Percentiles rank a stretch among this genome's conserved stretches.
phyloP scores from a whole-genome alignment of 805 yeast species.

The Saccharomycopsis capsularis region DNA sequence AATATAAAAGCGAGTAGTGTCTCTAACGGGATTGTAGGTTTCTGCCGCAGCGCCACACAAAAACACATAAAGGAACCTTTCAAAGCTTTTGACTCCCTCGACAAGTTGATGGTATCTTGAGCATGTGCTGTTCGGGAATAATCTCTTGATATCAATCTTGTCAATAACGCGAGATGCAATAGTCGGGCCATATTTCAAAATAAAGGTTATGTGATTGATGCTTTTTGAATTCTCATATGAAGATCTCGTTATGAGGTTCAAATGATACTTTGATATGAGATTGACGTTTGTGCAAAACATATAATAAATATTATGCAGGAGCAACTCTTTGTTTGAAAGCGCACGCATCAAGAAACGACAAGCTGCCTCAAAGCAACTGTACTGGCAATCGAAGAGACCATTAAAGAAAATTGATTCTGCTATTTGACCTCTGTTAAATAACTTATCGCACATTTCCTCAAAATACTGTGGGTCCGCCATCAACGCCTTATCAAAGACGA shows the following conservation, averaged over 20 bases:
- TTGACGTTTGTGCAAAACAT: neutral
- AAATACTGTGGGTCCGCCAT: neutral
- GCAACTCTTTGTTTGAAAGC: neutral
- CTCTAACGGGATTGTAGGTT: slow-evolving; percentile 4
- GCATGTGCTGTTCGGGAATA: neutral
- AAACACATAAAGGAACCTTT: slow-evolving; percentile 3
- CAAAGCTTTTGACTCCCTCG: neutral
- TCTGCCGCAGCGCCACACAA: slow-evolving; percentile 9
- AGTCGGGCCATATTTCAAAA: neutral
- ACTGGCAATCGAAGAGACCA: slow-evolving; percentile 4
- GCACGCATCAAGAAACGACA: neutral
- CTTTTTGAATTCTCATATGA: neutral
- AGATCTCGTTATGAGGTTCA: neutral
- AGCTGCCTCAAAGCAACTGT: neutral
- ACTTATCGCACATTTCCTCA: neutral
- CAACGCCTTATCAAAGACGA: neutral
- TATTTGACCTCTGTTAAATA: neutral
- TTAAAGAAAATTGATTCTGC: neutral
- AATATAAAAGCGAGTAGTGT: slow-evolving; percentile 1
- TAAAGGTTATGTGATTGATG: neutral
- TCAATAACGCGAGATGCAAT: neutral
- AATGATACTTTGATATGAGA: neutral
- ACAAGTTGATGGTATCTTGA: neutral
- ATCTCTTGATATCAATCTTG: neutral
- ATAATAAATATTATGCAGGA: neutral